These are phyloP conservation scores for Psilocybe tampanensis DNA, from an alignment of 768 basidiomycete genomes.

Conservation along the genomic window DNA sequence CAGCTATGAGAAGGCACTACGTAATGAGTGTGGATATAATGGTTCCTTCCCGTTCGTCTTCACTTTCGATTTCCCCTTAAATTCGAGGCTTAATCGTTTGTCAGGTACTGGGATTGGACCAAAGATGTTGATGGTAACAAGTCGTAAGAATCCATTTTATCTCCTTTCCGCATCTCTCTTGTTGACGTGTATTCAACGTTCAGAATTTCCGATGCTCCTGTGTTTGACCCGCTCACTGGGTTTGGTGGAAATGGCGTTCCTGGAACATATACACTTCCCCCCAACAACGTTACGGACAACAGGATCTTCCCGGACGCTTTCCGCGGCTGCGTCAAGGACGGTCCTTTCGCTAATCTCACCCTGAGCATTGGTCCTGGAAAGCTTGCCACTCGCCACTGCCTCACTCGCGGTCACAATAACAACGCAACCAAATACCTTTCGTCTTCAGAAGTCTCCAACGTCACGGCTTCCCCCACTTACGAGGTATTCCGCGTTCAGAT, in stretches of 20 bases:
- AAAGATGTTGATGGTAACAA: constrained; percentile 26
- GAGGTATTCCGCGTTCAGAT: constrained; percentile 38
- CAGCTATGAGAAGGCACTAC: constrained; percentile 33
- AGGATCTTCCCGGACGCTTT: constrained; percentile 5
- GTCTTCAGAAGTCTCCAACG: constrained; percentile 21
- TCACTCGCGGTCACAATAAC: constrained; percentile 34
- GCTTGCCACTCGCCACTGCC: constrained; percentile 32
- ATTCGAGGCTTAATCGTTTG: neutral
- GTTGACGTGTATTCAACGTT: neutral
- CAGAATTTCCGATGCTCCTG: constrained; percentile 33
- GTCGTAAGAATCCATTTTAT: constrained; percentile 6
- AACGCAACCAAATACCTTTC: constrained; percentile 19
- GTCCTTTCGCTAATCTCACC: constrained; percentile 36
- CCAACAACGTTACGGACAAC: constrained; percentile 7
- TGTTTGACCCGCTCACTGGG: constrained; percentile 37
- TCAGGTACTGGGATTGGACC: constrained; percentile 45
- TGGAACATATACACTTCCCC: constrained; percentile 27
- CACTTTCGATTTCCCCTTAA: neutral
- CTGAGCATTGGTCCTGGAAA: constrained; percentile 38
- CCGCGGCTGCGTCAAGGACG: constrained; percentile 30
- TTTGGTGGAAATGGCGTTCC: constrained; percentile 40
- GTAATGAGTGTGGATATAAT: constrained; percentile 35
- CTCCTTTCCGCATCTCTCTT: neutral
- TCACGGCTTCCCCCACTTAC: constrained; percentile 28
- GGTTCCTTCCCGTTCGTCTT: constrained; percentile 34